phyloP scores from a whole-genome alignment of 306 rosid species.

The Abrus pulchellus region DNA sequence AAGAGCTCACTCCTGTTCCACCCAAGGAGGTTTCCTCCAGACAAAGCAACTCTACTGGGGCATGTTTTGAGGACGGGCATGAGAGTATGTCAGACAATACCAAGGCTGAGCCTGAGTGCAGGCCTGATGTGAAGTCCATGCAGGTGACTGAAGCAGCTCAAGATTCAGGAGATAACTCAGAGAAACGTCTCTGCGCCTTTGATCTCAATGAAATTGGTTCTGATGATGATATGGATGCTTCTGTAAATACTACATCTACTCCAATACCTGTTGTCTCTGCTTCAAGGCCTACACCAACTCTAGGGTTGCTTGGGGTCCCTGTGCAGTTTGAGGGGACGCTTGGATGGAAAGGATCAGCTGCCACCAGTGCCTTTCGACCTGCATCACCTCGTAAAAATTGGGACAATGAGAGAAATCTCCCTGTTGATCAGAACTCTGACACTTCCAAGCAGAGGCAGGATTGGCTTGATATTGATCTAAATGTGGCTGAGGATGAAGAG shows the following conservation, averaged over 20 bases:
- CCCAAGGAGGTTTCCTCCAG: slow-evolving; percentile 62
- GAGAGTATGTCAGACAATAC: slow-evolving; percentile 47
- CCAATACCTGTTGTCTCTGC: slow-evolving; percentile 77
- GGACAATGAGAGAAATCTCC: slow-evolving; percentile 67
- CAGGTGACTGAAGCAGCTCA: slow-evolving; percentile 75
- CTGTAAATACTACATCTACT: slow-evolving; percentile 59
- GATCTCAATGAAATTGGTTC: slow-evolving; percentile 81
- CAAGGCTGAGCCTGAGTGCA: slow-evolving; percentile 53
- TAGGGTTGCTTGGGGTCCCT: slow-evolving; percentile 73
- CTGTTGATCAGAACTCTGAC: slow-evolving; percentile 69
- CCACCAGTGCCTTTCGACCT: slow-evolving; percentile 95
- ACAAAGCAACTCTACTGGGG: slow-evolving; percentile 60
- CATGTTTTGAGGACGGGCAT: slow-evolving; percentile 57
- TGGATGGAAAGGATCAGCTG: slow-evolving; percentile 97
- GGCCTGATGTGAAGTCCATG: slow-evolving; percentile 63
- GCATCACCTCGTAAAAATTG: slow-evolving; percentile 84
- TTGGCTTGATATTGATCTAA: slow-evolving; percentile 82
- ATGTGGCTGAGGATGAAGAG: slow-evolving; percentile 80
- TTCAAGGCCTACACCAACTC: slow-evolving; percentile 69
- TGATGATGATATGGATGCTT: slow-evolving; percentile 67
- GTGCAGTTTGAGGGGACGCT: slow-evolving; percentile 85
- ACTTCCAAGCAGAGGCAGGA: slow-evolving; percentile 82
- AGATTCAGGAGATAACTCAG: slow-evolving; percentile 71
- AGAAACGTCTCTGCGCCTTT: slow-evolving; percentile 69
- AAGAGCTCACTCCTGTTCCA: slow-evolving; percentile 47